Conservation (phyloP, 2,329 filamentous ascomycete genomes). For the Blumeria graminis region DNA sequence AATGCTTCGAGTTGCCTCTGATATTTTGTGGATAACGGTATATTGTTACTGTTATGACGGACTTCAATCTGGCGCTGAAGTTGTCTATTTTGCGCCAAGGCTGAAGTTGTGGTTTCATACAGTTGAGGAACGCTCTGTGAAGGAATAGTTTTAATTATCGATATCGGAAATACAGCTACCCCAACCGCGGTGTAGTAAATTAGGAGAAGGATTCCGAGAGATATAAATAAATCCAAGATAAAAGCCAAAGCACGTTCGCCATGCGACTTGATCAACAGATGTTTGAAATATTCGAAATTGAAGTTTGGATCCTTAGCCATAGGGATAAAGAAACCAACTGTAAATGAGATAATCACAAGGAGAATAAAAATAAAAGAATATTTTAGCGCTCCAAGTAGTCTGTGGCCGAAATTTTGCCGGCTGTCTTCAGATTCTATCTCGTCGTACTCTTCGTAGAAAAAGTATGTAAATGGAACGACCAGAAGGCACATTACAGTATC, state of each 20-base stretch:
- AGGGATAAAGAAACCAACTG: constrained; percentile 85
- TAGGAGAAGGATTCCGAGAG: constrained; percentile 67
- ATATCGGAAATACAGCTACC: constrained; percentile 67
- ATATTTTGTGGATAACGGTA: constrained; percentile 60
- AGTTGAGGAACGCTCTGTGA: constrained; percentile 63
- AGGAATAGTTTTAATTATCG: constrained; percentile 78
- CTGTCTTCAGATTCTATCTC: constrained; percentile 68
- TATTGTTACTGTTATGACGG: constrained; percentile 52
- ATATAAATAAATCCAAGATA: constrained; percentile 66
- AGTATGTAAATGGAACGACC: constrained; percentile 87
- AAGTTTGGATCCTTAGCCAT: constrained; percentile 42
- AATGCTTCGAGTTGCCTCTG: constrained; percentile 70
- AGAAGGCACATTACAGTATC: constrained; percentile 76
- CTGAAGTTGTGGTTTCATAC: constrained; percentile 50
- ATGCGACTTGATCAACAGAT: constrained; percentile 60
- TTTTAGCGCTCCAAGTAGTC: constrained; percentile 66
- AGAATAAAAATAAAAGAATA: constrained; percentile 72
- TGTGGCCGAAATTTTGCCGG: constrained; percentile 41
- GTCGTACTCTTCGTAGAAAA: constrained; percentile 94
- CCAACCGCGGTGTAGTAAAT: constrained; percentile 73
- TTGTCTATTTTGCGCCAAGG: constrained; percentile 71
- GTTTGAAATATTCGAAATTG: constrained; percentile 81
- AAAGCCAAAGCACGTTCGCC: constrained; percentile 86
- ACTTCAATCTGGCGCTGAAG: constrained; percentile 78
- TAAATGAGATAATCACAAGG: constrained; percentile 59